Percentiles rank a stretch among this genome's conserved stretches.
Conservation (phyloP, 108 stramenopile genomes). For the Pelagomonas calceolata region DNA sequence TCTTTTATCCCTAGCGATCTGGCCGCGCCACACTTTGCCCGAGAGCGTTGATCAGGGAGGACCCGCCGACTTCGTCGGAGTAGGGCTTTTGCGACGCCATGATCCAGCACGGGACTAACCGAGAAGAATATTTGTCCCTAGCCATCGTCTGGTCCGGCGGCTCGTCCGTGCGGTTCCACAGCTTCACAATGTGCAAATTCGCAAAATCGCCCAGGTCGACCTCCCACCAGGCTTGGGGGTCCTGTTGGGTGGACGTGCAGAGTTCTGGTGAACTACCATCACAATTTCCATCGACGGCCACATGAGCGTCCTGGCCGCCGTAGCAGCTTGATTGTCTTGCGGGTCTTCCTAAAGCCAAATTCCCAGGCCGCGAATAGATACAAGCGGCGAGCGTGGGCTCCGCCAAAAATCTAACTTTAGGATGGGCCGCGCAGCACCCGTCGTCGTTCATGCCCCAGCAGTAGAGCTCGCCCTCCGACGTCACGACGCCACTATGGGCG, state of each 20-base stretch:
- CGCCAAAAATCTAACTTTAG: conserved; percentile 17
- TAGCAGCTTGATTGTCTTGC: conserved; percentile 15
- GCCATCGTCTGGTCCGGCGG: conserved; percentile 31
- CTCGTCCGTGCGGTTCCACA: conserved; percentile 55
- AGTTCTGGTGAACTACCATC: conserved; percentile 9
- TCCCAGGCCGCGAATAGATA: conserved; percentile 27
- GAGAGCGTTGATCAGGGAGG: conserved; percentile 20
- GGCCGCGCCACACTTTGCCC: conserved; percentile 12
- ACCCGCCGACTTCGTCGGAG: conserved; percentile 22
- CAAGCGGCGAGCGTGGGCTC: conserved; percentile 26
- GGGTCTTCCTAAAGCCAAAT: conserved; percentile 19
- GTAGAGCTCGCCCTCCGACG: conserved; percentile 48
- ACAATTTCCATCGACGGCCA: conserved; percentile 26
- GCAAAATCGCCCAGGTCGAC: conserved; percentile 23
- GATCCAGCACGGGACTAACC: conserved; percentile 52
- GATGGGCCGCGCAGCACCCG: conserved; percentile 49
- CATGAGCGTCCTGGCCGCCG: conserved; percentile 13
- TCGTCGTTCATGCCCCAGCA: conserved; percentile 46
- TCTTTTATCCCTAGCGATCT: conserved; percentile 25
- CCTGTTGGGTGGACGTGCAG: conserved; percentile 25
- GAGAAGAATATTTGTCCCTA: conserved; percentile 24
- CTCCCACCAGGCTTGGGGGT: conserved; percentile 29
- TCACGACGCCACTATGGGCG: conserved; percentile 32
- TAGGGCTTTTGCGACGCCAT: conserved; percentile 43
- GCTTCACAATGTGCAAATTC: conserved; percentile 22